phyloP scores from a whole-genome alignment of 768 basidiomycete genomes.

The Suillus lakei region DNA sequence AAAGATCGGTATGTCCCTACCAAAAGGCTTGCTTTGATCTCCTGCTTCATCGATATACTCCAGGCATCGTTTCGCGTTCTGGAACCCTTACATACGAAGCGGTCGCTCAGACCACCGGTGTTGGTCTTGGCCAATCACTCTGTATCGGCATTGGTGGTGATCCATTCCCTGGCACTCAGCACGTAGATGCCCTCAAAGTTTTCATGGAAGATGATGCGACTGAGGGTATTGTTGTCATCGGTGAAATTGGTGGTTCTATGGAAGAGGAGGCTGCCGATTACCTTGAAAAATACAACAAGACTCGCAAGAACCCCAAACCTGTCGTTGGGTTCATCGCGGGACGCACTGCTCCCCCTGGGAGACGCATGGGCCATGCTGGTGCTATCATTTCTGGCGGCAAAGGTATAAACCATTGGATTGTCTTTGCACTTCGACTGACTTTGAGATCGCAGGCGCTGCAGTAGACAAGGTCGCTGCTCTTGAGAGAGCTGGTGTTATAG shows the following conservation, averaged over 20 bases:
- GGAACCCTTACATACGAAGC: conserved; percentile 98
- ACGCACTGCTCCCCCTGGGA: conserved; percentile 94
- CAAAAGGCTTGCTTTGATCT: background rate
- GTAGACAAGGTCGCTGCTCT: conserved; percentile 92
- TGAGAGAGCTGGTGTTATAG: conserved; percentile 89
- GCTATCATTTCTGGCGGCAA: conserved; percentile 99
- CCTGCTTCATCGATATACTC: background rate
- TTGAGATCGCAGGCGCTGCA: conserved; percentile 67
- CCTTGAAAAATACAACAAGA: conserved; percentile 91
- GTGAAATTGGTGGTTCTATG: conserved; percentile 99
- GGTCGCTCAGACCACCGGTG: conserved; percentile 94
- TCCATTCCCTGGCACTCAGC: conserved; percentile 95
- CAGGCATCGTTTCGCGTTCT: conserved; percentile 93
- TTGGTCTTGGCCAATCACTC: conserved; percentile 94
- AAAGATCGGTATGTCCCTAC: conserved; percentile 73
- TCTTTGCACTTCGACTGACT: background rate
- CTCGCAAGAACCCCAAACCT: conserved; percentile 84
- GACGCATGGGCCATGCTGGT: conserved; percentile 98
- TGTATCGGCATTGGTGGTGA: conserved; percentile 98
- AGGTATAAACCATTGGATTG: conserved; percentile 49
- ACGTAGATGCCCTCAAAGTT: conserved; percentile 94
- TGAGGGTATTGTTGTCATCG: conserved; percentile 97
- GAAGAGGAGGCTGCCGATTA: conserved; percentile 99
- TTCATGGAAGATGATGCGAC: conserved; percentile 95
- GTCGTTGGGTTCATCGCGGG: conserved; percentile 99